Evolutionary conservation across 73 alveolate genomes (phyloP).

Genomic region (Tetrahymena malaccensis): DNA sequence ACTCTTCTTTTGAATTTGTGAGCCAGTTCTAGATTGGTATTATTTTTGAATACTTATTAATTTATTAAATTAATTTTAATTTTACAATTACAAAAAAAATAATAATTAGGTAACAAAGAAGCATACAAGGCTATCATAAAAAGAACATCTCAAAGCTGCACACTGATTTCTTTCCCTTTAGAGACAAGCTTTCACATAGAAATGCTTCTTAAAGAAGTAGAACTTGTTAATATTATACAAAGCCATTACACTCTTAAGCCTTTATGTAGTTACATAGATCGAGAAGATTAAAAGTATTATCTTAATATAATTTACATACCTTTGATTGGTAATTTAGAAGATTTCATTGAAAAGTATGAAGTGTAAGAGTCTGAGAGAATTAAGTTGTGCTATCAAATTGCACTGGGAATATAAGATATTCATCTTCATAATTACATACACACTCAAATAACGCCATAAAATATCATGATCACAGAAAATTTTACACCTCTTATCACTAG

Average conservation of each 20-base stretch:
- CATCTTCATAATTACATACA: background rate
- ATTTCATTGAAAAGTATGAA: background rate
- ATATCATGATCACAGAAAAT: background rate
- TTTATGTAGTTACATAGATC: background rate
- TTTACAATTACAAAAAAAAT: background rate
- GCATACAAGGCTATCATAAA: background rate
- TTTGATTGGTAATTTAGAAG: background rate
- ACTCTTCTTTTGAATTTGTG: background rate
- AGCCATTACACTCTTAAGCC: background rate
- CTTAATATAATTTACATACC: background rate
- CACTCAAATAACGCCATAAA: background rate
- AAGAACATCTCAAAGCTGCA: background rate
- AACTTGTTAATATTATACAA: background rate
- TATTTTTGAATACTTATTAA: background rate
- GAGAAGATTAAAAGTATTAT: background rate
- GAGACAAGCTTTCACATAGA: background rate
- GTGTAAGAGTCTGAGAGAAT: background rate
- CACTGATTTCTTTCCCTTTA: background rate
- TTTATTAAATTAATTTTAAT: background rate
- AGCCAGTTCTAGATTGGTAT: background rate
- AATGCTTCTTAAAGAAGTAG: background rate
- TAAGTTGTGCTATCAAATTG: background rate
- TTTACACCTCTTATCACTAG: background rate
- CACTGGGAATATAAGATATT: background rate
- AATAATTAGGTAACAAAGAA: background rate